phyloP scores from a whole-genome alignment of 164 flowering plant species.

The Stephania japonica region DNA sequence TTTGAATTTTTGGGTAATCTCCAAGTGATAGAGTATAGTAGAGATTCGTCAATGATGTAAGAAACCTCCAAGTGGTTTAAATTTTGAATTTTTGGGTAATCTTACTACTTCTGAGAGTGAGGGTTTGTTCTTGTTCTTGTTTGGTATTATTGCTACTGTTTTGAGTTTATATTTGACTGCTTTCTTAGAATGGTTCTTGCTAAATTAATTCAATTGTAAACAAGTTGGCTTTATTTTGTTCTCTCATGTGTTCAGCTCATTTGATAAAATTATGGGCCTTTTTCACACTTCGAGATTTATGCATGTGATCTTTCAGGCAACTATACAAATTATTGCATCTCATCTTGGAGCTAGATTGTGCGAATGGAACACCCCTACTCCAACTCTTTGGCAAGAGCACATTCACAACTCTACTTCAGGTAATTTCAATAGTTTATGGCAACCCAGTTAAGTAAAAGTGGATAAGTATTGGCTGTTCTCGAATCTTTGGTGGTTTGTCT shows the following conservation, averaged over 20 bases:
- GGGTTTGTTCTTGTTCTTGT: neutral
- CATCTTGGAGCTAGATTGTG: constrained; percentile 65
- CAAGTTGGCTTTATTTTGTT: neutral
- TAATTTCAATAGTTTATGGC: constrained; percentile 20
- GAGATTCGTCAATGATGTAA: too few species aligned
- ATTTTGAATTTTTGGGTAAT: neutral
- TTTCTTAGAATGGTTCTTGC: neutral
- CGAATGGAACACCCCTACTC: constrained; percentile 95
- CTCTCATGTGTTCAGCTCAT: neutral
- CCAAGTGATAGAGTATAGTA: neutral
- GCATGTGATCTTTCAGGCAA: constrained; percentile 46
- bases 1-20: neutral
- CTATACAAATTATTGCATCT: constrained; percentile 66
- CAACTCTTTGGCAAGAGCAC: constrained; percentile 92
- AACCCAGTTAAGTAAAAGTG: neutral
- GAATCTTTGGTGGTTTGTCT: neutral
- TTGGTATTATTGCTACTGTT: neutral
- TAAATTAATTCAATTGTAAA: neutral
- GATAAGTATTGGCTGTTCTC: neutral
- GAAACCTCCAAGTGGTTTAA: neutral
- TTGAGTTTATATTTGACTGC: neutral
- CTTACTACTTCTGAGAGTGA: too few species aligned
- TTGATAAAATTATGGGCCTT: neutral
- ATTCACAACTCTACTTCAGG: constrained; percentile 63
- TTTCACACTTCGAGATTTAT: neutral